These are phyloP conservation scores for Fusarium piperis DNA, from an alignment of 2,329 filamentous ascomycete species.

Conservation along the genomic window DNA sequence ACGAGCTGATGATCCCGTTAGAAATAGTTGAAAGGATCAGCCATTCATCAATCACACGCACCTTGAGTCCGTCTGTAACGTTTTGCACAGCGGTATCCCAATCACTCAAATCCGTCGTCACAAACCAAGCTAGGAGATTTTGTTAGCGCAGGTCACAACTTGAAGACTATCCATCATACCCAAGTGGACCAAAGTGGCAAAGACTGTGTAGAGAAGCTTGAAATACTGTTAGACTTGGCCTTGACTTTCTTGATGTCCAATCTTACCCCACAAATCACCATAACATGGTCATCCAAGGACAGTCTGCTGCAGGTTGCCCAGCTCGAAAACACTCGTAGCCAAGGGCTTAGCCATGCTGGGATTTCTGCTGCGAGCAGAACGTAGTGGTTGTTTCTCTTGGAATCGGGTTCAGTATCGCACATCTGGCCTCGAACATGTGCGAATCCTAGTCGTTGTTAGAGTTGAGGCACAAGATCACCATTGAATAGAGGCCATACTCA, in stretches of 20 bases:
- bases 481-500: slow-evolving; percentile 17
- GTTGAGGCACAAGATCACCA: neutral
- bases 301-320: slow-evolving; percentile 45
- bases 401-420: slow-evolving; percentile 46
- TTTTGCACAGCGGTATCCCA: slow-evolving; percentile 6
- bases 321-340: slow-evolving; percentile 50
- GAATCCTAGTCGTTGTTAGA: slow-evolving; percentile 41
- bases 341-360: slow-evolving; percentile 47
- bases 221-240: slow-evolving; percentile 1
- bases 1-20: slow-evolving; percentile 37
- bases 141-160: neutral
- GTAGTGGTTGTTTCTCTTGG: slow-evolving; percentile 46
- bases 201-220: slow-evolving; percentile 40
- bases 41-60: neutral
- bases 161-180: neutral
- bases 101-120: neutral
- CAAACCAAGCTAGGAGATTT: slow-evolving; percentile 10
- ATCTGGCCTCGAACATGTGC: slow-evolving; percentile 45
- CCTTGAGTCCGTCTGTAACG: slow-evolving; percentile 26
- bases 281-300: slow-evolving; percentile 53
- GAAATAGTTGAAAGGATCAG: neutral
- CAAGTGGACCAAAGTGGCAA: slow-evolving; percentile 21
- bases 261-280: slow-evolving; percentile 48
- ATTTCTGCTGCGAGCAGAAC: slow-evolving; percentile 50
- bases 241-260: too few species aligned